Base-by-base conservation (phyloP, 306 rosid genomes). In the Leucaena leucocephala region DNA sequence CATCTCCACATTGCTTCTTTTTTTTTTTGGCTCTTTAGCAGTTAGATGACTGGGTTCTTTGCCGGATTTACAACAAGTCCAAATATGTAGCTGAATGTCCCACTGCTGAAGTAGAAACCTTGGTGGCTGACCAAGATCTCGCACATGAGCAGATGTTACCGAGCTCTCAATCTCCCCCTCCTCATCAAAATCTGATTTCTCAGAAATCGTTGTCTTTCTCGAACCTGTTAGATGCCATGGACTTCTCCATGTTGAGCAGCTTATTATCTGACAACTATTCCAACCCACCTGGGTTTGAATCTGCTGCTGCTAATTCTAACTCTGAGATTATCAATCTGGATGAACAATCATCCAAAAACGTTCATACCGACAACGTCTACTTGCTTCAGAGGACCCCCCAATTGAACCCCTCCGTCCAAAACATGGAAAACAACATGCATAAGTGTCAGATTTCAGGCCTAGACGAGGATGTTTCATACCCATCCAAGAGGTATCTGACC, bases 31-130 rank as follows among this genome's bases (percentile, higher is more conserved):
- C 27, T 0, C 38, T 57, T 38, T 61, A 62, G 82, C 87, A 89
- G 93, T 61, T 89, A 54, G 93, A 89, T 68, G 88, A 89, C 10
- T 89, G 89, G 90, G 93, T 89, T 8, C 76, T 89, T 15, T 89
- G 93, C 69, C 84, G 93, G 21, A 89, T 89, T 70, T 89, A 89
- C 85, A 87, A 79, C 70, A 89, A 85, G 55, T 83, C 90, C n/a
- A 85, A 80, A 63, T 79, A 50, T 43, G 45, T 1, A 27, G 27
- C 76, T 27, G 12, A 77, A 76, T 52, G 86, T 52, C 71, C 84
- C 58, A 66, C 74, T 1, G 16, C 90, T 3, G 88, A 84, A 50
- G 49, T 72, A 44, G 33, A 70, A 44, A 38, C 74, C 16, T 64
- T 64, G 50, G 78, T 73, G 6, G 82, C 68, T 33, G 87, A 85